phyloP scores from a whole-genome alignment of 257 asterid species.

The Salvia splendens region DNA sequence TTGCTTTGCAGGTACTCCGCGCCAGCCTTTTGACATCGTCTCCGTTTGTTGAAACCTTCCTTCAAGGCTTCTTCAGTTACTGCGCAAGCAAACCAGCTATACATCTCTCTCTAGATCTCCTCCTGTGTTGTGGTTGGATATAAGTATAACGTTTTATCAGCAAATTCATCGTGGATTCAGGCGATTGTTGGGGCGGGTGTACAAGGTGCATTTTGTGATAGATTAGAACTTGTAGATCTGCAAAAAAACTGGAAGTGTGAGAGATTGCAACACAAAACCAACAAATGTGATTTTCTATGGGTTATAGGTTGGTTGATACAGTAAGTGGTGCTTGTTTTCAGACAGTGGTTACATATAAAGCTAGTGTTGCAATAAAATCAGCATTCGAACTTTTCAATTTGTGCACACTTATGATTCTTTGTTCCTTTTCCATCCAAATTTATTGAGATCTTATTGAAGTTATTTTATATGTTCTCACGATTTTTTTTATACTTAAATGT shows the following conservation, averaged over 20 bases:
- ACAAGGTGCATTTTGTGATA: constrained; percentile 23
- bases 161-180: not conserved
- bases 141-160: not conserved
- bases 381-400: not conserved
- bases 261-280: constrained; percentile 18
- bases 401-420: not conserved
- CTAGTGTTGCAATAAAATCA: constrained; percentile 10
- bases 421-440: not conserved
- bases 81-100: constrained; percentile 25
- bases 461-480: not conserved
- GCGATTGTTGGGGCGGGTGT: constrained; percentile 18
- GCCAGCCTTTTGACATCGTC: constrained; percentile 8
- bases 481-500: too few species aligned
- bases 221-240: constrained; percentile 7
- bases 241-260: constrained; percentile 10
- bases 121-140: constrained; percentile 14
- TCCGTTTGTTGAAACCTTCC: constrained; percentile 14
- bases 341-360: not conserved
- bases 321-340: constrained; percentile 11
- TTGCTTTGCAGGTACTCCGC: constrained; percentile 28
- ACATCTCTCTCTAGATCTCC: constrained; percentile 4
- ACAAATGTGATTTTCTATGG: constrained; percentile 5
- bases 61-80: not conserved
- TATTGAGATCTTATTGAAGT: not conserved
- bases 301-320: constrained; percentile 11